Base-by-base conservation (phyloP, 805 yeast species). In the Yarrowia keelungensis region DNA sequence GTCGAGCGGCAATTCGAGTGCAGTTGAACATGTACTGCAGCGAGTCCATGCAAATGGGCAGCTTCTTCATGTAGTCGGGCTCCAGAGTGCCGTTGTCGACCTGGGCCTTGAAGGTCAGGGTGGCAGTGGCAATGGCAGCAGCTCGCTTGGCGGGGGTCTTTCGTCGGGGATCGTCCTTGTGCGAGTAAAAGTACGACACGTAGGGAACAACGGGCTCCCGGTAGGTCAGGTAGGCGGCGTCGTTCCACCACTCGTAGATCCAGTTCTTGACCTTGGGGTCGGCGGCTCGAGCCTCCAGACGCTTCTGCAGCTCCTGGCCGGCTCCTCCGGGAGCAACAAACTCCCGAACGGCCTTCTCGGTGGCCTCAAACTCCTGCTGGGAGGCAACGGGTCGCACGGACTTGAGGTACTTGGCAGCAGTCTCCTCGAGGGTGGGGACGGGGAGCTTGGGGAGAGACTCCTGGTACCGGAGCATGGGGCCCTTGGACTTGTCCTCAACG, bases 121-220 rank as follows among this genome's bases (percentile, higher is more conserved):
- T 87, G 69, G 90, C 86, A 62, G 85, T 82, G 47, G 89, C 83
- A 71, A 94, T 79, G 59, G 91, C 88, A 7, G 97, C 85, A 1
- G 98, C 91, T 75, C 95, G 91, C 69, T 74, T 71, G 47, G 79
- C 81, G 3, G 82, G 80, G 54, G 74, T 74, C 54, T 73, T 71
- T 62, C 76, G 75, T 43, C 74, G 73, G 39, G 72, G 71, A 70
- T 89, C 78, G 74, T 90, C 94, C 78, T 86, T 89, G 81, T 94
- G 97, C 67, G 88, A 84, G 80, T 86, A 94, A 74, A 92, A 95
- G 81, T 94, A 94, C 22, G 97, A 90, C 45, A 92, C 97, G 76
- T 88, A 93, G 12, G 98, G 98, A 36, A 91, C 90, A n/a, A 94
- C 90, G 0, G 98, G 97, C 78, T 92, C 98, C 72, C 95, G 85